phyloP scores from a whole-genome alignment of 495 filamentous ascomycete species.

The Lepraria neglecta region DNA sequence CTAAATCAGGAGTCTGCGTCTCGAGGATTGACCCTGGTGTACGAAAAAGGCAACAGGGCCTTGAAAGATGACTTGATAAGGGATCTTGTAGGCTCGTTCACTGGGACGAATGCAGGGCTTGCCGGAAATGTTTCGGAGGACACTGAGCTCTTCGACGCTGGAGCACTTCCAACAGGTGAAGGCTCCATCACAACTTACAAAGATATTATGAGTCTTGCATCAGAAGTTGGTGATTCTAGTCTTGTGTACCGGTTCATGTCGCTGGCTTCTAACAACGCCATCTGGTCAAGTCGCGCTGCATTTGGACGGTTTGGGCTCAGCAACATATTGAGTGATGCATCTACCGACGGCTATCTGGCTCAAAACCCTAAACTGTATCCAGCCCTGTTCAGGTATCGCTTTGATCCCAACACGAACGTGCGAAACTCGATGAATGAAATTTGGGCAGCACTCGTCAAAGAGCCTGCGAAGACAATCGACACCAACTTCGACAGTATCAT shows the following conservation, averaged over 20 bases:
- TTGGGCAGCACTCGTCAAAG: constrained; percentile 87
- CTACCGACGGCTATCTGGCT: constrained; percentile 60
- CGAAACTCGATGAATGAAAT: constrained; percentile 94
- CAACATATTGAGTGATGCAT: constrained; percentile 81
- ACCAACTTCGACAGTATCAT: constrained; percentile 79
- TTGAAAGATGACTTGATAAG: constrained; percentile 77
- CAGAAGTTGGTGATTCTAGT: constrained; percentile 89
- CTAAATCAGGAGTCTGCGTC: constrained; percentile 93
- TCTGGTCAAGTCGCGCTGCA: constrained; percentile 90
- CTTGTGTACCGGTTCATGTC: constrained; percentile 98
- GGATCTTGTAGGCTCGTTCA: constrained; percentile 83
- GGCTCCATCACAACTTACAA: constrained; percentile 91
- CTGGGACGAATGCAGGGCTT: constrained; percentile 62
- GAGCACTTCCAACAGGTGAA: constrained; percentile 83
- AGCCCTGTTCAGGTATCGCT: constrained; percentile 88
- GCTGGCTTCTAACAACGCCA: constrained; percentile 83
- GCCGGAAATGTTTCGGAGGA: constrained; percentile 73
- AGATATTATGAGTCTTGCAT: constrained; percentile 86
- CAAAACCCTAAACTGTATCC: constrained; percentile 89
- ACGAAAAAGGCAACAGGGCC: constrained; percentile 77
- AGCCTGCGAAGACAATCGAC: constrained; percentile 64
- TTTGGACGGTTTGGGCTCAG: constrained; percentile 92
- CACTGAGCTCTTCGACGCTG: constrained; percentile 91
- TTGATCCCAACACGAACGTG: constrained; percentile 89
- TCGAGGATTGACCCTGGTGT: constrained; percentile 79